Percentiles rank a stretch among this genome's conserved stretches.
phyloP scores from a whole-genome alignment of 352 stramenopile species.

The Globisporangium apiculatum region DNA sequence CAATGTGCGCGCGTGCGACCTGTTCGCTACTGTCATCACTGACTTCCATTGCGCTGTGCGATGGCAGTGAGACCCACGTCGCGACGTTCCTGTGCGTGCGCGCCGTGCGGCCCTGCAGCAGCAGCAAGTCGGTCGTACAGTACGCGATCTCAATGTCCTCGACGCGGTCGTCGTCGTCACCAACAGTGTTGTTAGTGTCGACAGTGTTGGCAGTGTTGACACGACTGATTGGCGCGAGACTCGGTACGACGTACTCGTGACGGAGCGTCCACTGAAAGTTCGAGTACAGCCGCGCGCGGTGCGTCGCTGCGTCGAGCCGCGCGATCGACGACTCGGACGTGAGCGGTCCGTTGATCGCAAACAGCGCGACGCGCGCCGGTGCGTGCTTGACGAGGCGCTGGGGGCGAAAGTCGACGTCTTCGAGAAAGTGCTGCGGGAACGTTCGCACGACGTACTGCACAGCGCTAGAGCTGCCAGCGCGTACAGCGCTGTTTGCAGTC shows the following conservation, averaged over 20 bases:
- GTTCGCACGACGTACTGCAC: slow-evolving; percentile 62
- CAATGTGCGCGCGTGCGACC: slow-evolving; percentile 53
- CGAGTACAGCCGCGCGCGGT: slow-evolving; percentile 54
- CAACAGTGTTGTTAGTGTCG: neutral
- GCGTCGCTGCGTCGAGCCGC: slow-evolving; percentile 46
- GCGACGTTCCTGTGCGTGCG: slow-evolving; percentile 36
- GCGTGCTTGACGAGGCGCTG: slow-evolving; percentile 79
- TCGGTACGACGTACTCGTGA: slow-evolving; percentile 57
- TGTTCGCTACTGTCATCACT: slow-evolving; percentile 25
- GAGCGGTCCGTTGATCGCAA: slow-evolving; percentile 68
- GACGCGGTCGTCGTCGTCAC: slow-evolving; percentile 14
- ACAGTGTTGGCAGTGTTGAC: neutral
- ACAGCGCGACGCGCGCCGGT: slow-evolving; percentile 41
- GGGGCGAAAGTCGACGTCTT: slow-evolving; percentile 79
- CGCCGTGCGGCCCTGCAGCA: slow-evolving; percentile 53
- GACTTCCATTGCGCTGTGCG: slow-evolving; percentile 42
- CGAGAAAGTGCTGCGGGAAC: slow-evolving; percentile 80
- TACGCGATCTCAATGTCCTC: slow-evolving; percentile 62
- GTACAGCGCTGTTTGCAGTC: slow-evolving; percentile 1
- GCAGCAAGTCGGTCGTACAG: slow-evolving; percentile 75
- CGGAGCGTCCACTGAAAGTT: slow-evolving; percentile 80
- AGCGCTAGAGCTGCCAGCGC: neutral
- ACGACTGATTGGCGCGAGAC: slow-evolving; percentile 20
- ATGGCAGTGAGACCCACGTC: slow-evolving; percentile 76
- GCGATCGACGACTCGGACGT: slow-evolving; percentile 68